Evolutionary conservation across 176 grass and related monocot species (phyloP).

Genomic region (Carex scoparia): DNA sequence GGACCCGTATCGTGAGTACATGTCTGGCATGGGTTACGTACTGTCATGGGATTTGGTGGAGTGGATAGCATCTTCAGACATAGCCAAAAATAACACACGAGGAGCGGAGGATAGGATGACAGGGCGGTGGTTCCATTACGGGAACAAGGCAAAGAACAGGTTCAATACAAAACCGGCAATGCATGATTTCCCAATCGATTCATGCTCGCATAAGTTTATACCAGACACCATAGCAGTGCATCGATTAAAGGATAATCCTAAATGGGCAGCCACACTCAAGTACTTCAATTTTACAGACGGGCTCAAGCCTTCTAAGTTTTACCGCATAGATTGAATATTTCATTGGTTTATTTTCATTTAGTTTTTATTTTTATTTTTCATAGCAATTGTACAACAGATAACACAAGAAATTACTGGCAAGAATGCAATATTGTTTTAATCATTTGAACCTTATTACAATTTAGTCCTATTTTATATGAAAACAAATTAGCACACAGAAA

Average conservation of each 20-base stretch:
- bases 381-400: not conserved
- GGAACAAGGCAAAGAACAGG: slow-evolving; percentile 24
- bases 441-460: not conserved
- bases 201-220: slow-evolving; percentile 22
- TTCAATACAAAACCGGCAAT: slow-evolving; percentile 15
- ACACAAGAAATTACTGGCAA: not conserved
- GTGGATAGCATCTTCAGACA: slow-evolving; percentile 20
- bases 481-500: too few relatives aligned
- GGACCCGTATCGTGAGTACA: slow-evolving; percentile 18
- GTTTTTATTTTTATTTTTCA: not conserved
- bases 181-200: slow-evolving; percentile 21
- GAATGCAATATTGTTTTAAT: not conserved
- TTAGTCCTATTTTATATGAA: not conserved
- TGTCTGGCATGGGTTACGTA: slow-evolving; percentile 30
- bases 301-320: slow-evolving; percentile 27
- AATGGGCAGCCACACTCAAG: slow-evolving; percentile 17
- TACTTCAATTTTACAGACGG: slow-evolving; percentile 34
- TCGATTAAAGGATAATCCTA: slow-evolving; percentile 18
- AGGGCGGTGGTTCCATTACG: not conserved
- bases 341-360: not conserved
- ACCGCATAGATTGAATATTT: slow-evolving; percentile 29
- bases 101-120: slow-evolving; percentile 23
- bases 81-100: not conserved
- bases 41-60: slow-evolving; percentile 33
- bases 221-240: slow-evolving; percentile 30